Conservation (phyloP, 1,284 basidiomycete species). For the Apiotrichum porosum region DNA sequence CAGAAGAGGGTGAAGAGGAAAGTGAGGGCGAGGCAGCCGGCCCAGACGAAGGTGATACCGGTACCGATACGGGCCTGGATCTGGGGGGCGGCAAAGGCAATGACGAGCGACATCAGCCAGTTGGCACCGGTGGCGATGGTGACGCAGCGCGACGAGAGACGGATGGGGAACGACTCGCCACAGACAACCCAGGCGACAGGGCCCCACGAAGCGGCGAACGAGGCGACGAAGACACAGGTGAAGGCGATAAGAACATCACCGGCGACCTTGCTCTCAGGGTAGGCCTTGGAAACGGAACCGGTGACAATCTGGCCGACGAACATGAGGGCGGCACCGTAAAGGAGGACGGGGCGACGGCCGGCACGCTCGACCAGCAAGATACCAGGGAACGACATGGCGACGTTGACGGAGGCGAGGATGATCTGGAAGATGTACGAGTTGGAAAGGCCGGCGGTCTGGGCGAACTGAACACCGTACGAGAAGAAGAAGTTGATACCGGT, state of each 20-base stretch:
- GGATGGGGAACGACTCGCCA: conserved; percentile 50
- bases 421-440: conserved; percentile 49
- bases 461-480: conserved; percentile 46
- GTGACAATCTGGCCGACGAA: conserved; percentile 51
- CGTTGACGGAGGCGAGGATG: conserved; percentile 50
- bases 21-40: conserved; percentile 36
- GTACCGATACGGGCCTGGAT: conserved; percentile 46
- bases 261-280: conserved; percentile 33
- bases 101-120: conserved; percentile 48
- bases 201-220: conserved; percentile 51
- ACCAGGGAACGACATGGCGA: conserved; percentile 46
- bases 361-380: conserved; percentile 47
- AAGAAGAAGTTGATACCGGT: conserved; percentile 47
- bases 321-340: conserved; percentile 50
- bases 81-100: conserved; percentile 45
- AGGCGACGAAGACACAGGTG: conserved; percentile 52
- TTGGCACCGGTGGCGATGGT: conserved; percentile 49
- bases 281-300: conserved; percentile 44
- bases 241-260: conserved; percentile 53
- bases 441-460: conserved; percentile 46
- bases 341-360: conserved; percentile 51
- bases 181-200: conserved; percentile 48
- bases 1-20: conserved; percentile 46
- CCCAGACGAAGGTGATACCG: conserved; percentile 47
- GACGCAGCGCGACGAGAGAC: conserved; percentile 46